Conservation (phyloP, 306 rosid species). For the Ziziphus jujuba region DNA sequence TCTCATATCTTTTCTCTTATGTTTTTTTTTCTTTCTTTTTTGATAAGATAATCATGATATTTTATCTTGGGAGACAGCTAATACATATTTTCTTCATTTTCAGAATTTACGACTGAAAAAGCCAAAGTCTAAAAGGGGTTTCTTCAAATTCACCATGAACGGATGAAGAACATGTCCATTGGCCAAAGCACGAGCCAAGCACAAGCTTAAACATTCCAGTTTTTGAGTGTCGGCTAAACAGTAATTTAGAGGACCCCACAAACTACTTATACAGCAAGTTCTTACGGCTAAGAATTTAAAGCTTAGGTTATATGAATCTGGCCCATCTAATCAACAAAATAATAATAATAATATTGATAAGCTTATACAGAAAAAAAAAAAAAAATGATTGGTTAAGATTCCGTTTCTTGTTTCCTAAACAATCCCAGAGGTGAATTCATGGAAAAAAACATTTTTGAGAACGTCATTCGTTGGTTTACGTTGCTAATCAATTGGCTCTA, state of each 20-base stretch:
- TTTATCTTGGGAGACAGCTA: neutral
- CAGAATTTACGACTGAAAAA: neutral
- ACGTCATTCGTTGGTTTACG: neutral
- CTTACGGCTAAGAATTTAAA: neutral
- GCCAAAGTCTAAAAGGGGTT: slow-evolving; percentile 2
- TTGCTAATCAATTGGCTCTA: neutral
- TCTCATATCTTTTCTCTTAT: too few relatives aligned
- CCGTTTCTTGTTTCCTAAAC: neutral
- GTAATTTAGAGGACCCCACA: slow-evolving; percentile 3
- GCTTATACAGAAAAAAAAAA: too few relatives aligned
- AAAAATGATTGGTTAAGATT: slow-evolving; percentile 10
- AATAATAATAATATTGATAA: too few relatives aligned
- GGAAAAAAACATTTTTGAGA: neutral
- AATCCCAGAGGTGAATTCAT: slow-evolving; percentile 8
- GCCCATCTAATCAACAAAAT: neutral
- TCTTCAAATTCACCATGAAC: neutral
- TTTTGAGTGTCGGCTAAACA: slow-evolving; percentile 10
- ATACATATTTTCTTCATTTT: neutral
- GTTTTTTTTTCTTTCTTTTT: too few relatives aligned
- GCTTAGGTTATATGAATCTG: slow-evolving; percentile 8
- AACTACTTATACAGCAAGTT: neutral
- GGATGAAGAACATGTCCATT: neutral
- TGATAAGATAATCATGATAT: neutral
- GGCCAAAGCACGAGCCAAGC: neutral
- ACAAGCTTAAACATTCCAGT: neutral